Base-by-base conservation (phyloP, 2,329 filamentous ascomycete genomes). In the Piedraia hortae region DNA sequence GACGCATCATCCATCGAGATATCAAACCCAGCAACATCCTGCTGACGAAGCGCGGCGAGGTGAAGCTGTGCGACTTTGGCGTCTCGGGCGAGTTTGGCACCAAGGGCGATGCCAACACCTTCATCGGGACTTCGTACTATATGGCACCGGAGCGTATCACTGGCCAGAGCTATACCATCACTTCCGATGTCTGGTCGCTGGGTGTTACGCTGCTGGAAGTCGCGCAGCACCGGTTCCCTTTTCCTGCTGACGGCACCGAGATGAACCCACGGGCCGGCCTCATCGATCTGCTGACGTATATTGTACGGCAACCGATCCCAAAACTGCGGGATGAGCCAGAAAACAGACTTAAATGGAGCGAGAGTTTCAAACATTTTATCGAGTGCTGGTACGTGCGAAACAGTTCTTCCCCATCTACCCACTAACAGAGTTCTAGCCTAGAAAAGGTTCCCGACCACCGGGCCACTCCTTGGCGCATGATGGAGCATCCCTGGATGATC, bases 101-200 rank as follows among this genome's bases (percentile, higher is more conserved):
- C 21, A 93, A 97, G 47, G 85, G 85, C 24, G 85, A 93, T 43
- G 85, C 85, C 32, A 91, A 93, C 45, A 97, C 85, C 0, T 97
- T 97, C 41, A 97, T 97, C 41, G 85, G 85, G 31, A 97, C 85
- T 7, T 89, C 75, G 28, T 97, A 93, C 45, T 97, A 97, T 54
- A 97, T 97, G 85, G 85, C 85, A 3, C 85, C 85, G 0, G 85
- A 97, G 46, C 71, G 85, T 23, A 97, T 97, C 44, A 91, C 85
- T 1, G 85, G 85, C 26, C 77, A 93, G 51, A 82, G 72, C 21
- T 97, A 97, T 47, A 97, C 82, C 29, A 97, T 97, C 45, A 97
- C 82, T 2, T 90, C 78, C 5, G 85, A 97, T 36, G 85, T 97
- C 25, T 97, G 85, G 85, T 91, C 80, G 18, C 68, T 90, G 5